These are phyloP conservation scores for Leptographium galeiforme DNA, from an alignment of 2,329 filamentous ascomycete species.

Conservation along the genomic window DNA sequence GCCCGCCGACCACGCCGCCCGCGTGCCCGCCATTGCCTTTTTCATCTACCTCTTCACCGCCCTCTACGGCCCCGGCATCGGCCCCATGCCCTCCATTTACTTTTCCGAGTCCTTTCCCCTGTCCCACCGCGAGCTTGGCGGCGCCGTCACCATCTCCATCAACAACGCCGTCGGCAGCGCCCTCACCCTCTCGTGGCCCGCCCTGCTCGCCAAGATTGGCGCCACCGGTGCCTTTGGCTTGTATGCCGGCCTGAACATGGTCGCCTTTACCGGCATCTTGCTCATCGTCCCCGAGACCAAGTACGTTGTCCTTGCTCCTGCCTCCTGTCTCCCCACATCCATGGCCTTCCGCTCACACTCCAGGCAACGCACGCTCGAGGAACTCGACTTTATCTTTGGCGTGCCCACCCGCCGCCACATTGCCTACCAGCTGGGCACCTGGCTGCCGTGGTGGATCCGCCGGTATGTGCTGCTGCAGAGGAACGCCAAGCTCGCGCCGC, in stretches of 20 bases:
- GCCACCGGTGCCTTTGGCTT: conserved; percentile 25
- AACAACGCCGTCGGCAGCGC: conserved; percentile 44
- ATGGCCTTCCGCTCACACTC: no score
- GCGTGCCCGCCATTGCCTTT: conserved; percentile 36
- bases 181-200: not conserved
- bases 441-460: conserved; percentile 47
- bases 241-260: conserved; percentile 41
- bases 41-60: conserved; percentile 17
- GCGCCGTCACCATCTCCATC: conserved; percentile 56
- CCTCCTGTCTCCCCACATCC: no score
- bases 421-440: conserved; percentile 41
- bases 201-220: not conserved
- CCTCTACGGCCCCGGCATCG: conserved; percentile 32
- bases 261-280: conserved; percentile 42
- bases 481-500: conserved; percentile 28
- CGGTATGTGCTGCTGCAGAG: conserved; percentile 42
- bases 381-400: conserved; percentile 47
- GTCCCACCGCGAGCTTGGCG: conserved; percentile 57
- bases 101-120: conserved; percentile 57
- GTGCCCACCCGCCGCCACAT: conserved; percentile 45
- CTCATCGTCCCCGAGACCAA: conserved; percentile 46
- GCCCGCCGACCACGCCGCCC: conserved; percentile 10
- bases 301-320: not conserved
- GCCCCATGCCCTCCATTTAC: conserved; percentile 55
- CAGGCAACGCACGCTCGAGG: conserved; percentile 35